phyloP scores from a whole-genome alignment of 2,329 filamentous ascomycete species.

The Basipetospora chlamydospora region DNA sequence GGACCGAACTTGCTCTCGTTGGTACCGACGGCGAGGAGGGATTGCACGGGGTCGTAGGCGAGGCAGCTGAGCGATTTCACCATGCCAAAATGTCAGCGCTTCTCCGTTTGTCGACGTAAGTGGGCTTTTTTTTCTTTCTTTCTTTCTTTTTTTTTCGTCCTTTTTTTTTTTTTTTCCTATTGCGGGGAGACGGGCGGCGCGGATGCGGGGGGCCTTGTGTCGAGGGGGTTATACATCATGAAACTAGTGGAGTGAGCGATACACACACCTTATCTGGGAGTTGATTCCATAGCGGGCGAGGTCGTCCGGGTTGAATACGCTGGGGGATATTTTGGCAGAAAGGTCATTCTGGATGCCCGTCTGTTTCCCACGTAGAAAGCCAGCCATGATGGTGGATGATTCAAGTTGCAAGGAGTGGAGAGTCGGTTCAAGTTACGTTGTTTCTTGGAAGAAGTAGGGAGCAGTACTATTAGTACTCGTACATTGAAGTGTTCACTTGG shows the following conservation, averaged over 20 bases:
- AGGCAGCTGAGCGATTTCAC: slow-evolving; percentile 56
- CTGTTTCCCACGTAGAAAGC: slow-evolving; percentile 85
- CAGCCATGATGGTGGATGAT: slow-evolving; percentile 46
- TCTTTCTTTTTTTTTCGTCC: no score
- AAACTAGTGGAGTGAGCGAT: no score
- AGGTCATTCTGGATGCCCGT: slow-evolving; percentile 84
- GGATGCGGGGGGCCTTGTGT: no score
- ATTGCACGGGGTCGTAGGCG: slow-evolving; percentile 88
- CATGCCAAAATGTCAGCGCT: no score
- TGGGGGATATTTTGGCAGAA: slow-evolving; percentile 63
- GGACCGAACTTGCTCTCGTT: slow-evolving; percentile 73
- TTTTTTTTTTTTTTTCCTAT: background rate
- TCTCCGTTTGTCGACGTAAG: no score
- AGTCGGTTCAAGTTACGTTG: background rate
- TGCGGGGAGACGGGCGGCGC: no score
- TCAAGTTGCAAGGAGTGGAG: background rate
- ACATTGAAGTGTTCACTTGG: no score
- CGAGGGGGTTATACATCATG: no score
- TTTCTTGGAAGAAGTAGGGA: no score
- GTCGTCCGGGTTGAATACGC: slow-evolving; percentile 72
- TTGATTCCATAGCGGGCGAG: slow-evolving; percentile 72
- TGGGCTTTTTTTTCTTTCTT: no score
- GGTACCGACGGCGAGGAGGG: slow-evolving; percentile 81
- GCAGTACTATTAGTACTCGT: no score
- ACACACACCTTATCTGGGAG: slow-evolving; percentile 56